Percentiles rank a stretch among this genome's conserved stretches.
These are phyloP conservation scores for Aspergillus campestris DNA, from an alignment of 495 filamentous ascomycete genomes.

Conservation along the genomic window DNA sequence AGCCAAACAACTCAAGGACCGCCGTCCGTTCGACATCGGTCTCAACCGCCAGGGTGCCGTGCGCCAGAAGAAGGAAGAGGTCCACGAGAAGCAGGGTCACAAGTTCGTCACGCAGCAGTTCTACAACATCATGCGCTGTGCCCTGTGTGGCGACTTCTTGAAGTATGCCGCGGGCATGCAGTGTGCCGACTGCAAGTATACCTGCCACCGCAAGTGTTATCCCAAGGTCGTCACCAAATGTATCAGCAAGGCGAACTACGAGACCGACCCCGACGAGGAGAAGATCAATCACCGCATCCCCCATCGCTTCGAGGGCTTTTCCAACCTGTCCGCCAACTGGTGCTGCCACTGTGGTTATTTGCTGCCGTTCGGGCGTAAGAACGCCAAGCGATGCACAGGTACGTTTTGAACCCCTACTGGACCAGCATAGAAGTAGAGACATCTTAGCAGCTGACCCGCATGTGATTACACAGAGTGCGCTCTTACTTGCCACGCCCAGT, in stretches of 20 bases:
- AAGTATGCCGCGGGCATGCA: slow-evolving; percentile 99
- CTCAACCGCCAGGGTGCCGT: slow-evolving; percentile 93
- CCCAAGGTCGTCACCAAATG: slow-evolving; percentile 98
- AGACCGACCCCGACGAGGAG: slow-evolving; percentile 96
- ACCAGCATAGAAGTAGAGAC: neutral
- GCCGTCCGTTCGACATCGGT: slow-evolving; percentile 72
- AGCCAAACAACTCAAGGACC: slow-evolving; percentile 62
- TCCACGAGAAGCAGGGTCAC: slow-evolving; percentile 97
- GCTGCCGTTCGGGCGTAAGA: slow-evolving; percentile 91
- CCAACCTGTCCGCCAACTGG: slow-evolving; percentile 97
- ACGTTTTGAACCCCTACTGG: slow-evolving; percentile 18
- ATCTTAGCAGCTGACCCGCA: slow-evolving; percentile 17
- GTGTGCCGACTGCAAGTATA: slow-evolving; percentile 99
- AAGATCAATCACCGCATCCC: slow-evolving; percentile 99
- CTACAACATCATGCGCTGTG: slow-evolving; percentile 99
- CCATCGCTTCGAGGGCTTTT: slow-evolving; percentile 88
- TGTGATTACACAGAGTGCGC: slow-evolving; percentile 61
- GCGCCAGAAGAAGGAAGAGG: slow-evolving; percentile 91
- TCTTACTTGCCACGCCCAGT: slow-evolving; percentile 84
- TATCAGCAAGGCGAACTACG: slow-evolving; percentile 98
- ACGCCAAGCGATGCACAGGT: slow-evolving; percentile 86
- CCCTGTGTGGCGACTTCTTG: slow-evolving; percentile 94
- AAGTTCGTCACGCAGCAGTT: slow-evolving; percentile 97
- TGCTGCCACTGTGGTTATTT: slow-evolving; percentile 99
- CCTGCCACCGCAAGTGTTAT: slow-evolving; percentile 96